These are phyloP conservation scores for Uronychia setigera DNA, from an alignment of 73 alveolate species.

Conservation along the genomic window DNA sequence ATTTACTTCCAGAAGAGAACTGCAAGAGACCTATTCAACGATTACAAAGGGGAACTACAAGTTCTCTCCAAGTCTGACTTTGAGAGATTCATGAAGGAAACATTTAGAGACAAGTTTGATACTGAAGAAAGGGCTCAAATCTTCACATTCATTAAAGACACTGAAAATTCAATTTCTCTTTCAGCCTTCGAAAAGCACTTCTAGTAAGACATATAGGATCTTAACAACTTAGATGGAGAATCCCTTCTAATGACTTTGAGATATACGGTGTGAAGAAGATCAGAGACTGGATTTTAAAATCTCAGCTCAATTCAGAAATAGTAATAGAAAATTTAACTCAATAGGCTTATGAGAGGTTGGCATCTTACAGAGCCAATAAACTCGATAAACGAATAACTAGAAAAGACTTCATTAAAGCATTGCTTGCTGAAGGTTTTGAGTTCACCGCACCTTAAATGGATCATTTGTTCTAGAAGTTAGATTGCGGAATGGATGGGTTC, in stretches of 20 bases:
- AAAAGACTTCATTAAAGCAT: constrained; percentile 32
- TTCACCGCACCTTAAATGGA: constrained; percentile 65
- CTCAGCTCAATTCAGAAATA: constrained; percentile 48
- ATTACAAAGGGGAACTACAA: background rate
- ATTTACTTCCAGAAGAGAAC: background rate
- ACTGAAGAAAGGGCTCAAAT: background rate
- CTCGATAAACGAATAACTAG: constrained; percentile 32
- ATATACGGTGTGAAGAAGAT: constrained; percentile 22
- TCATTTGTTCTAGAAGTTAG: constrained; percentile 38
- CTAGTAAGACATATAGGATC: background rate
- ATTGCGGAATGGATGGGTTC: constrained; percentile 50
- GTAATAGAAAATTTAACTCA: background rate
- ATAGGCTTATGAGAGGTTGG: constrained; percentile 39
- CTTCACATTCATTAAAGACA: background rate
- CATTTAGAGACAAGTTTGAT: background rate
- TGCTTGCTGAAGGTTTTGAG: constrained; percentile 13
- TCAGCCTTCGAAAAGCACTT: background rate
- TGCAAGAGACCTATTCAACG: background rate
- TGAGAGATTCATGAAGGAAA: background rate
- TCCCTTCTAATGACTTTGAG: background rate
- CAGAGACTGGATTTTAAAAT: constrained; percentile 68
- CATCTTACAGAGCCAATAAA: constrained; percentile 11
- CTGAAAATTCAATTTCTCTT: background rate
- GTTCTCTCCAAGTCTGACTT: background rate
- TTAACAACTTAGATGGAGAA: background rate